Evolutionary conservation across 495 filamentous ascomycete genomes (phyloP), one percentile per base, ranked within the genome.

Genomic region (Talaromyces adpressus): DNA sequence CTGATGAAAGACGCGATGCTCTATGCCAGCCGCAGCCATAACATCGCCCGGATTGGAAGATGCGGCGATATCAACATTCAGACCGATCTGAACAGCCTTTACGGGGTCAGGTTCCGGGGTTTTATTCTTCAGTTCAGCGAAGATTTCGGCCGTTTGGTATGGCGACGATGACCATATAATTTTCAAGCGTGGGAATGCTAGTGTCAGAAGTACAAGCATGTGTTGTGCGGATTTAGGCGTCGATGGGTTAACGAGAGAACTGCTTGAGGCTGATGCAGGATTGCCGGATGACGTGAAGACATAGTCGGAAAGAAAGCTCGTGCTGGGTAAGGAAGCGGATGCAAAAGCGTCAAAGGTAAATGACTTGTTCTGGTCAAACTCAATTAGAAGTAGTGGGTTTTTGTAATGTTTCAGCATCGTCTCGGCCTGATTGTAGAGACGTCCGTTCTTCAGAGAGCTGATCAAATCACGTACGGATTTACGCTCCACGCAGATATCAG

Each of bases 61-160:
- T 0, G 78, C 75, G 34, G 71, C 73, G 59, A 78, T 72, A 20
- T 84, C 85, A 6, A 82, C 77, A 61, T 91, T 90, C 2, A 98
- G 77, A 0, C 94, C 94, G 16, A 91, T 83, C 58, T 89, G 84
- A 4, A 96, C 91, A 2, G 95, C 94, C 3, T 84, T 85, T 23
- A 96, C 82, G 14, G 95, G 95, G 72, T 98, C 91, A 1, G 94
- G 95, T 76, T 98, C 94, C 4, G 87, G 79, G 65, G 90, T 86
- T 63, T 89, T 86, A 67, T 91, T 90, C 78, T 98, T 98, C 23
- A 98, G 80, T 67, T 92, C 89, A 41, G 91, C 87, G 73, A 98
- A 98, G 65, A 98, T 98, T 77, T 97, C 92, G 5, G 94, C 94
- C 1, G 95, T 98, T 73, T 98, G 93, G 71, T 96, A 97, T 0